Percentiles rank a stretch among this genome's conserved stretches.
These are phyloP conservation scores for Candida chilensis DNA, from an alignment of 805 yeast genomes.

Conservation along the genomic window DNA sequence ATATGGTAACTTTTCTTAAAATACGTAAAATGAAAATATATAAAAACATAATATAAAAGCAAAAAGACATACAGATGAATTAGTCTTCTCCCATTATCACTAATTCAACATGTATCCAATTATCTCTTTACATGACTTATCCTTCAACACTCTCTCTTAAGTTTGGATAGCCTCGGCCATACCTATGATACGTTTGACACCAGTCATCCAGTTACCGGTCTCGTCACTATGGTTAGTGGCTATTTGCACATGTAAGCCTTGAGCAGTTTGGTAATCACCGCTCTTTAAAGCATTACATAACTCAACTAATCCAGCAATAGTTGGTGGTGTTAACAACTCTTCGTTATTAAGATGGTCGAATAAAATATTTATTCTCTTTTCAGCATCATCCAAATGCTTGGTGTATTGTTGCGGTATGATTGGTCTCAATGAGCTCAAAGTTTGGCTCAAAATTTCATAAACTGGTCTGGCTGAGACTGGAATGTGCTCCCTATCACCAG, in stretches of 20 bases:
- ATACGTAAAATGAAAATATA: too few species aligned
- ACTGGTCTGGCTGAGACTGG: slow-evolving; percentile 52
- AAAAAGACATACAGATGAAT: too few species aligned
- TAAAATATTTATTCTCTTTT: slow-evolving; percentile 67
- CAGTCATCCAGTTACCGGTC: slow-evolving; percentile 88
- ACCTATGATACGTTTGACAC: slow-evolving; percentile 79
- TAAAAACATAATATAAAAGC: too few species aligned
- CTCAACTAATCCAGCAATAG: slow-evolving; percentile 41
- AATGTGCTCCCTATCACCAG: slow-evolving; percentile 64
- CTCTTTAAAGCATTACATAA: slow-evolving; percentile 40
- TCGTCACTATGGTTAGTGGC: slow-evolving; percentile 60
- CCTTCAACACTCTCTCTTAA: too few species aligned
- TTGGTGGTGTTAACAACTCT: slow-evolving; percentile 51
- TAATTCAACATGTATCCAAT: too few species aligned
- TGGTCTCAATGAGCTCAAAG: slow-evolving; percentile 58
- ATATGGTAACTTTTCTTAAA: too few species aligned
- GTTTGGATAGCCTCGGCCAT: slow-evolving; percentile 40
- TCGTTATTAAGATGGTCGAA: slow-evolving; percentile 72
- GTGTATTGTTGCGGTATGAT: slow-evolving; percentile 64
- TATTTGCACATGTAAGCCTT: slow-evolving; percentile 43
- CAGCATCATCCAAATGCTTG: slow-evolving; percentile 73
- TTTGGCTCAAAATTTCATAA: slow-evolving; percentile 41
- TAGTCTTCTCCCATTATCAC: too few species aligned
- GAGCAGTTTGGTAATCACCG: slow-evolving; percentile 54
- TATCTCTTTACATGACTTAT: too few species aligned